These are phyloP conservation scores for Pleurotus tuoliensis DNA, from an alignment of 768 basidiomycete species.

Conservation along the genomic window DNA sequence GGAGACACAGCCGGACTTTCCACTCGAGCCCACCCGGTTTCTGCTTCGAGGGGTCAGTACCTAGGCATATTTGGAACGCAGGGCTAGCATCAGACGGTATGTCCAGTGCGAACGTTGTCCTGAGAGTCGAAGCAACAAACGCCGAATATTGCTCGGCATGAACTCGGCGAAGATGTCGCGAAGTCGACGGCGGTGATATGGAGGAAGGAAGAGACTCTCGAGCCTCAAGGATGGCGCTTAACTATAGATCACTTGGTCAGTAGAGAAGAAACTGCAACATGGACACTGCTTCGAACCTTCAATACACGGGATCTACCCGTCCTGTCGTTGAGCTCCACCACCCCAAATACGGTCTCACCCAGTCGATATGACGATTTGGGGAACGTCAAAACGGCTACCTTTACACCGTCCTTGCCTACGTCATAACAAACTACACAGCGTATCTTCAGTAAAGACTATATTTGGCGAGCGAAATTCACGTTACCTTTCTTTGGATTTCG, in stretches of 20 bases:
- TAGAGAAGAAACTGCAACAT: not conserved
- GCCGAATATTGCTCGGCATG: constrained; percentile 86
- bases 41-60: constrained; percentile 18
- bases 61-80: constrained; percentile 68
- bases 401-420: constrained; percentile 88
- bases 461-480: constrained; percentile 15
- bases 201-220: constrained; percentile 77
- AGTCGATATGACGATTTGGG: constrained; percentile 88
- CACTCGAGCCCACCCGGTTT: constrained; percentile 78
- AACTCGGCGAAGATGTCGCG: constrained; percentile 60
- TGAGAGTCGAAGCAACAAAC: constrained; percentile 65
- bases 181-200: constrained; percentile 42
- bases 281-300: constrained; percentile 54
- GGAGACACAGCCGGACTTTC: constrained; percentile 81
- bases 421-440: constrained; percentile 76
- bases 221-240: constrained; percentile 86
- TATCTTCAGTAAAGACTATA: not conserved
- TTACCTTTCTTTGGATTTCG: constrained; percentile 85
- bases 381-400: constrained; percentile 88
- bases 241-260: constrained; percentile 33
- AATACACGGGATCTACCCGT: constrained; percentile 72
- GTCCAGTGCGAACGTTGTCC: constrained; percentile 85
- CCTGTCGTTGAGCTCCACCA: constrained; percentile 81
- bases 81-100: constrained; percentile 92
- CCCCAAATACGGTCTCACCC: constrained; percentile 88